Percentiles rank a stretch among this genome's conserved stretches.
These are phyloP conservation scores for Globisporangium orthogonon DNA, from an alignment of 352 stramenopile species.

Conservation along the genomic window DNA sequence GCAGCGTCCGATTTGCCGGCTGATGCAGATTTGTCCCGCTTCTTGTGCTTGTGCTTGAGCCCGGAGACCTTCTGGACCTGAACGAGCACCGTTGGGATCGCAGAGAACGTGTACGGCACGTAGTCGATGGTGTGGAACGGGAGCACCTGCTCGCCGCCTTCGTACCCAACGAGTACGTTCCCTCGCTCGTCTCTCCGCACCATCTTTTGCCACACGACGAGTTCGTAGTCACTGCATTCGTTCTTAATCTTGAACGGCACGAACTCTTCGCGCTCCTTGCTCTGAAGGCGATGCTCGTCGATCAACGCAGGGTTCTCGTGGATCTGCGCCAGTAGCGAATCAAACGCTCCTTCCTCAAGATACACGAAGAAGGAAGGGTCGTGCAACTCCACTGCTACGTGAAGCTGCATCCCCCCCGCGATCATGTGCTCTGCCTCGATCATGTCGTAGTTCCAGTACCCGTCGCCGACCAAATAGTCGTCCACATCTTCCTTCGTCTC, in stretches of 20 bases:
- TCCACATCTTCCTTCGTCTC: conserved; percentile 26
- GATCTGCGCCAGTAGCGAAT: conserved; percentile 1
- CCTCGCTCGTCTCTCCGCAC: conserved; percentile 43
- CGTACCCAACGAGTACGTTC: conserved; percentile 38
- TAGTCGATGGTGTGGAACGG: conserved; percentile 81
- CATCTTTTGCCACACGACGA: conserved; percentile 81
- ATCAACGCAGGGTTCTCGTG: conserved; percentile 8
- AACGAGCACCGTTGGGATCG: conserved; percentile 57
- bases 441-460: conserved; percentile 25
- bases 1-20: background rate
- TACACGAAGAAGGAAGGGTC: conserved; percentile 72
- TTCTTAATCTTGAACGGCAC: conserved; percentile 81
- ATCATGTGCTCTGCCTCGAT: conserved; percentile 29
- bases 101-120: conserved; percentile 63
- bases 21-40: background rate
- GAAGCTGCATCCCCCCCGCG: conserved; percentile 41
- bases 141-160: conserved; percentile 60
- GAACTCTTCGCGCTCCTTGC: conserved; percentile 49
- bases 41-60: conserved; percentile 26
- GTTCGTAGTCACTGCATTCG: conserved; percentile 67
- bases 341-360: conserved; percentile 35
- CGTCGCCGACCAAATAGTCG: conserved; percentile 25
- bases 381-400: conserved; percentile 73
- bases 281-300: conserved; percentile 19
- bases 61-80: conserved; percentile 67